Base-by-base conservation (phyloP, 345 rosid species). In the Schrenkiella parvula region DNA sequence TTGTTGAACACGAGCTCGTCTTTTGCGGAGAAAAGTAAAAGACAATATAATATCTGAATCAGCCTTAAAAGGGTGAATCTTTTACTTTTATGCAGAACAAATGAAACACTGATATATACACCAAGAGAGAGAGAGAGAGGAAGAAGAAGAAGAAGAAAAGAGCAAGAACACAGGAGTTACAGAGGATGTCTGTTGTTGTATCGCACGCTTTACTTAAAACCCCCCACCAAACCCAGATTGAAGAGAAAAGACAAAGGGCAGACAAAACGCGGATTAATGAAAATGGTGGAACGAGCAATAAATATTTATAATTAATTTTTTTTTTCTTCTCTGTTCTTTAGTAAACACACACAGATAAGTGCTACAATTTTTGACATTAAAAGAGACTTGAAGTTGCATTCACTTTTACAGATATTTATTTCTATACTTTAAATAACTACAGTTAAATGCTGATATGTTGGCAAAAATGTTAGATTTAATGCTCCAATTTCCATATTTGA, bases 111-210 rank as follows among this genome's bases (percentile, higher is more conserved):
- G 43, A 38, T 9, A 23, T 66, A 35, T 10, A 26, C 5, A n/a
- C 28, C 28, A 19, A 37, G 47, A 46, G 41, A 31, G 38, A 56
- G 70, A 32, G 4, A n/a, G 32, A 13, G 28, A 59, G 37, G 75
- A 52, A 35, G 51, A 22, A 34, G 37, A 25, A 25, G 67, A 70
- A 66, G 68, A 75, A 29, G 48, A 66, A 77, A 64, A 79, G 80
- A n/a, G 81, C 80, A 82, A 81, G 75, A 77, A 82, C 83, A 66
- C 69, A 71, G 82, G 74, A 67, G 72, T 39, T 54, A 72, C 88
- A 84, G 91, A 86, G 89, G 76, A 71, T 76, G 92, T 88, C 88
- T 80, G 81, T 73, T 68, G 74, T 53, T 29, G 15, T 74, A 60
- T 42, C 25, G 63, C 73, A 75, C 79, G 79, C 74, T 68, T 74